Evolutionary conservation across 2,329 filamentous ascomycete genomes (phyloP).

Genomic region (Clonostachys byssicola): DNA sequence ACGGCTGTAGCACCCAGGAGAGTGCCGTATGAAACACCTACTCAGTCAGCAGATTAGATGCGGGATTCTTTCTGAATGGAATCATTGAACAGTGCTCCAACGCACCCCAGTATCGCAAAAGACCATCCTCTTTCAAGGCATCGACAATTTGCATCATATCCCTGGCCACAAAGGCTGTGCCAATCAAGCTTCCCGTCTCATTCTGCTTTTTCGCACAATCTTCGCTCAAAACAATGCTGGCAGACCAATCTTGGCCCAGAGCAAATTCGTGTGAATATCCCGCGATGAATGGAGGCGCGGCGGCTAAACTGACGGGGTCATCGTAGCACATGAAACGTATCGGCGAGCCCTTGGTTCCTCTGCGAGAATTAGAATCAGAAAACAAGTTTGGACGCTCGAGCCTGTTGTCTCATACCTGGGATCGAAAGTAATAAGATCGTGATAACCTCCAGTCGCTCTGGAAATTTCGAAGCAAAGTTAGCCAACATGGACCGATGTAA

Average conservation of each 20-base stretch:
- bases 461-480: not conserved
- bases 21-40: constrained; percentile 34
- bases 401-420: constrained; percentile 5
- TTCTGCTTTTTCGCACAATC: constrained; percentile 12
- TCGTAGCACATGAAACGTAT: too few species aligned
- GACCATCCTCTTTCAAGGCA: constrained; percentile 42
- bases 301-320: too few species aligned
- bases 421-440: constrained; percentile 17
- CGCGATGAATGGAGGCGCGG: not conserved
- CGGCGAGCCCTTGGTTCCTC: constrained; percentile 8
- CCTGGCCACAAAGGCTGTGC: constrained; percentile 42
- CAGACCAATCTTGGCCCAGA: constrained; percentile 13
- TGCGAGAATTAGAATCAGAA: too few species aligned
- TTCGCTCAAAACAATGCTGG: constrained; percentile 8
- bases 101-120: constrained; percentile 27
- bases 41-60: not conserved
- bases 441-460: constrained; percentile 13
- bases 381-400: too few species aligned
- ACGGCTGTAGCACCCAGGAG: constrained; percentile 28
- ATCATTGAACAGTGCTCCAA: not conserved
- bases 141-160: constrained; percentile 59
- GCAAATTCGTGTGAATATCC: constrained; percentile 11
- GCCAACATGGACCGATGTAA: too few species aligned
- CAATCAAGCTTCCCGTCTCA: constrained; percentile 25
- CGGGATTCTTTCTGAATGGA: too few species aligned